These are phyloP conservation scores for Ilex paraguariensis DNA, from an alignment of 305 asterid species.

Conservation along the genomic window DNA sequence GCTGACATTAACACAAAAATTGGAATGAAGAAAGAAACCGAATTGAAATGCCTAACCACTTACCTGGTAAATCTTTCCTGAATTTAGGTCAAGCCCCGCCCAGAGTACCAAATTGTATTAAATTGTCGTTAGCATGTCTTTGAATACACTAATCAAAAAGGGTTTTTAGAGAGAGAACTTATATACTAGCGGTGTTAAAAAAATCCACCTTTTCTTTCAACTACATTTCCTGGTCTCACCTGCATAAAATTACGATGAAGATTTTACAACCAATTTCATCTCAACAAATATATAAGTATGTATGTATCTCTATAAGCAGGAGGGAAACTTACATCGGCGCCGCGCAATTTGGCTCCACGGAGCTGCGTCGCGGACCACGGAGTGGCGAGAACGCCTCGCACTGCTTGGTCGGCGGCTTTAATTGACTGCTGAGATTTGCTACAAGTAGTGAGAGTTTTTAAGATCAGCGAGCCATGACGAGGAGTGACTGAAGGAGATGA, in stretches of 20 bases:
- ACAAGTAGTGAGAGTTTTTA: conserved; percentile 10
- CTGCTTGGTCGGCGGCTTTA: not conserved
- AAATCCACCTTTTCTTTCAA: conserved; percentile 72
- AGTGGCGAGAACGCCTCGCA: conserved; percentile 26
- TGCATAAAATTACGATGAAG: conserved; percentile 30
- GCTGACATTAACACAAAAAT: not conserved
- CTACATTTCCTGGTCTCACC: conserved; percentile 82
- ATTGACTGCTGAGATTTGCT: conserved; percentile 5
- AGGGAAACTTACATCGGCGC: conserved; percentile 58
- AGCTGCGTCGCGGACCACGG: conserved; percentile 76
- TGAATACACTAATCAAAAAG: conserved; percentile 6
- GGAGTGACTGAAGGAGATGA: conserved; percentile 5
- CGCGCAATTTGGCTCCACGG: conserved; percentile 76
- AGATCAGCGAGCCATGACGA: not conserved
- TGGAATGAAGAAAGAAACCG: not conserved
- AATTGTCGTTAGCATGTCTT: conserved; percentile 15
- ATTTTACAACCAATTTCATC: conserved; percentile 3
- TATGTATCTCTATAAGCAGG: not conserved
- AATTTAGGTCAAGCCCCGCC: conserved; percentile 18
- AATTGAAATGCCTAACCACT: conserved; percentile 12
- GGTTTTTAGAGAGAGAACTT: not conserved
- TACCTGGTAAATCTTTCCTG: conserved; percentile 92
- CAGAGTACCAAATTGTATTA: conserved; percentile 24
- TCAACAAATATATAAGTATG: not conserved
- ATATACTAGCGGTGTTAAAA: conserved; percentile 5